Evolutionary conservation across 257 asterid species (phyloP).

Genomic region (Ballota nigra): DNA sequence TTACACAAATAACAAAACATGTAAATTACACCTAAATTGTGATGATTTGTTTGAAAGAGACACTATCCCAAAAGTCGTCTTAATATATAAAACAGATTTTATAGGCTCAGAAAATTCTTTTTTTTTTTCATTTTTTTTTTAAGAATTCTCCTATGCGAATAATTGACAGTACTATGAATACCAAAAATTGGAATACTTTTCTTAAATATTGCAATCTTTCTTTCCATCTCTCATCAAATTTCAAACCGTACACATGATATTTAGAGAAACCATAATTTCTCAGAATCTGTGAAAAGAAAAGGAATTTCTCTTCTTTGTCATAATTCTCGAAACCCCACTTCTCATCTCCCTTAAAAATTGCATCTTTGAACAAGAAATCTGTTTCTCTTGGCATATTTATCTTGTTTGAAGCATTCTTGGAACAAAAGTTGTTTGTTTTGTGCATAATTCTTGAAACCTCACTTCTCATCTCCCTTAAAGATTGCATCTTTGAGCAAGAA

Average conservation of each 20-base stretch:
- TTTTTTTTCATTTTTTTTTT: not conserved
- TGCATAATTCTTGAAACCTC: slow-evolving; percentile 8
- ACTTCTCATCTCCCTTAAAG: slow-evolving; percentile 3
- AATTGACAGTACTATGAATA: not conserved
- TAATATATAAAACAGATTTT: not conserved
- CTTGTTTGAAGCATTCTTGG: too few species aligned
- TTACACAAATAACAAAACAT: not conserved
- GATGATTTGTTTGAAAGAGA: not conserved
- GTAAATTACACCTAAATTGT: not conserved
- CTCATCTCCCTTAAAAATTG: slow-evolving; percentile 9
- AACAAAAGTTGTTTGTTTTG: too few species aligned
- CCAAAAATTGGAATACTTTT: slow-evolving; percentile 16
- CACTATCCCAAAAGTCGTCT: not conserved
- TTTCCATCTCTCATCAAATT: not conserved
- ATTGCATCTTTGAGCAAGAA: slow-evolving; percentile 17
- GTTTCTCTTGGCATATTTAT: too few species aligned
- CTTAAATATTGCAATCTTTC: not conserved
- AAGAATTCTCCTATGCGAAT: not conserved
- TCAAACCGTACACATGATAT: slow-evolving; percentile 1
- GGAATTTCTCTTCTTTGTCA: slow-evolving; percentile 19
- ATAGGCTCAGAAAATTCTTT: slow-evolving; percentile 13
- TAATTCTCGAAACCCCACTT: slow-evolving; percentile 1
- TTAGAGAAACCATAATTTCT: slow-evolving; percentile 14
- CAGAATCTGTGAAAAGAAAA: slow-evolving; percentile 13
- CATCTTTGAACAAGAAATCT: slow-evolving; percentile 14